Conservation (phyloP, 2,329 filamentous ascomycete genomes). For the Grosmannia clavigera region DNA sequence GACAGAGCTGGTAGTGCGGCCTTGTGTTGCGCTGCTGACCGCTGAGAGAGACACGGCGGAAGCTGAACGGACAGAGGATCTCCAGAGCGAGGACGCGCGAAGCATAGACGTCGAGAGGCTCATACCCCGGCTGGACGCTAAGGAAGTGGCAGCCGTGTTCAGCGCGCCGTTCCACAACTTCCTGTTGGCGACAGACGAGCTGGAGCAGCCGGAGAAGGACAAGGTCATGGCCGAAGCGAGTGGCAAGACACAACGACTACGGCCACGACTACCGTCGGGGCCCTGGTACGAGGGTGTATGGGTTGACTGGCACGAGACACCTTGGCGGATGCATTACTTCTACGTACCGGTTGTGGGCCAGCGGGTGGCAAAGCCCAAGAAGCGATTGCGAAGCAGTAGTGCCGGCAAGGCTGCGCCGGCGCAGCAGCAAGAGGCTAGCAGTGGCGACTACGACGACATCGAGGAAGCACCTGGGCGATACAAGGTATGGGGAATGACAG, state of each 20-base stretch:
- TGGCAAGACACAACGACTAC: neutral
- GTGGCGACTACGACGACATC: slow-evolving; percentile 8
- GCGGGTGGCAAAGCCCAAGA: slow-evolving; percentile 47
- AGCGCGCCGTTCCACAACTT: slow-evolving; percentile 83
- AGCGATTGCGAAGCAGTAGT: slow-evolving; percentile 10
- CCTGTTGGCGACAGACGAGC: slow-evolving; percentile 47
- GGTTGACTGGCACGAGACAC: slow-evolving; percentile 63
- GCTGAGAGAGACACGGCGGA: neutral
- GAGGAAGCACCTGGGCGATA: slow-evolving; percentile 41
- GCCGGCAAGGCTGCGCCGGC: neutral
- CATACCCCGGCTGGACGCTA: slow-evolving; percentile 72
- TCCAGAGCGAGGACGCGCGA: slow-evolving; percentile 16
- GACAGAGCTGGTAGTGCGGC: slow-evolving; percentile 61
- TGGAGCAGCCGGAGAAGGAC: slow-evolving; percentile 13
- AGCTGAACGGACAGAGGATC: neutral
- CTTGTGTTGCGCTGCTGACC: slow-evolving; percentile 64
- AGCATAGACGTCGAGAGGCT: slow-evolving; percentile 39
- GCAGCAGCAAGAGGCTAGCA: neutral
- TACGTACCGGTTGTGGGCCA: slow-evolving; percentile 69
- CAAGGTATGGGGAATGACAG: slow-evolving; percentile 92
- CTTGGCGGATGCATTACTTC: slow-evolving; percentile 88
- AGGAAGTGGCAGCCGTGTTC: slow-evolving; percentile 90
- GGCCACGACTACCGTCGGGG: slow-evolving; percentile 29
- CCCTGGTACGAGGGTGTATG: slow-evolving; percentile 80
- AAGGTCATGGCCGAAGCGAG: neutral